Percentiles rank a stretch among this genome's conserved stretches.
Evolutionary conservation across 345 rosid genomes (phyloP).

Genomic region (Rhizophora apiculata): DNA sequence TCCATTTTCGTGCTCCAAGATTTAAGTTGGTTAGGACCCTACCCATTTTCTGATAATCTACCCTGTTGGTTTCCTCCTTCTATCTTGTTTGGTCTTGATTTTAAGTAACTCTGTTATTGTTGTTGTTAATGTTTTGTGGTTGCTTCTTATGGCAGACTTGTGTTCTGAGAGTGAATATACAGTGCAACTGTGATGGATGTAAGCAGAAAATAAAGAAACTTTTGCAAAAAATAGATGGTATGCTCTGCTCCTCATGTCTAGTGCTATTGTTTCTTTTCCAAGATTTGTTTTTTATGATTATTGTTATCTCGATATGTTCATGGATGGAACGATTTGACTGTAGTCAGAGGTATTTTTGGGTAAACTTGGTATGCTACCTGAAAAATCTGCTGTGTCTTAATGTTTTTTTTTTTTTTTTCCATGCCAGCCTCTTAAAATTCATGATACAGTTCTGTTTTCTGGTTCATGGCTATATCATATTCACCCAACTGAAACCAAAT

Average conservation of each 20-base stretch:
- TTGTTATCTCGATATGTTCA: no score
- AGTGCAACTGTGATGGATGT: conserved; percentile 88
- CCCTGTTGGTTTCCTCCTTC: background rate
- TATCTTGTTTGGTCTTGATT: background rate
- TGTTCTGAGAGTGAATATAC: conserved; percentile 74
- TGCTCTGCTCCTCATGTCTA: background rate
- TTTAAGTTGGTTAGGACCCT: conserved; percentile 7
- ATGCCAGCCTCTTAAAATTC: no score
- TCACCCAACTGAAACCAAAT: no score
- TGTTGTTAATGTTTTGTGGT: conserved; percentile 5
- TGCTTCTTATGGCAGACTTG: conserved; percentile 54
- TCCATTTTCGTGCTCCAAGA: background rate
- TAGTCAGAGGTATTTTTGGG: no score
- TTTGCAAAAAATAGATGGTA: conserved; percentile 79
- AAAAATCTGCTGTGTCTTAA: no score
- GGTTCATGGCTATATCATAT: no score
- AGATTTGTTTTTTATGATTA: background rate
- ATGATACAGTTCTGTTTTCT: no score
- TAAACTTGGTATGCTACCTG: no score
- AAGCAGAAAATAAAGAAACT: conserved; percentile 73
- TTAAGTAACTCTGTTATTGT: background rate
- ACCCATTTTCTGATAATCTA: background rate
- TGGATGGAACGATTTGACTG: no score
- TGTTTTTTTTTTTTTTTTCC: no score
- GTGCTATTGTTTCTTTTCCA: background rate